These are phyloP conservation scores for Blastomyces percursus DNA, from an alignment of 2,329 filamentous ascomycete species.

Conservation along the genomic window DNA sequence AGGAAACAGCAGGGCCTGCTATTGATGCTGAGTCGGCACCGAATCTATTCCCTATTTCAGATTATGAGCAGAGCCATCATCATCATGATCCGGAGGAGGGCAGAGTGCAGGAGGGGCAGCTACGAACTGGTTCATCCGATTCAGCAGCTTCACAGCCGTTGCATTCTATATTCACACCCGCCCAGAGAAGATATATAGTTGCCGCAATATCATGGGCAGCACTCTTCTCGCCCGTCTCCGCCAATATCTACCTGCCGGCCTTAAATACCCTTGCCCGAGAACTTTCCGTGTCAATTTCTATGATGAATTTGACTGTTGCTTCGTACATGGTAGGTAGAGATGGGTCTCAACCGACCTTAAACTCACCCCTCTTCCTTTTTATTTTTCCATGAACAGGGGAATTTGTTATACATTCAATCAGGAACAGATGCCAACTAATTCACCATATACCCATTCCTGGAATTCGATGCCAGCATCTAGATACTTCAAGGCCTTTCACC, in stretches of 20 bases:
- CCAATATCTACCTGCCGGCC: conserved; percentile 29
- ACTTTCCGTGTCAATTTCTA: conserved; percentile 31
- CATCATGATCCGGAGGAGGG: background rate
- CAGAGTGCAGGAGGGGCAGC: background rate
- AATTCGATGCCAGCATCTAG: conserved; percentile 25
- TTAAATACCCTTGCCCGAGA: conserved; percentile 28
- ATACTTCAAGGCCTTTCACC: conserved; percentile 54
- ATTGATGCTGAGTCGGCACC: background rate
- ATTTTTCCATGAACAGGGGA: background rate
- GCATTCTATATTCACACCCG: conserved; percentile 2
- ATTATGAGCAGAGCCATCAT: background rate
- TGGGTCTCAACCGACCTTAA: too few relatives aligned
- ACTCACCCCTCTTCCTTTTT: background rate
- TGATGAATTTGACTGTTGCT: conserved; percentile 43
- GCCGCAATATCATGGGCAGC: background rate
- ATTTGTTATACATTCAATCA: background rate
- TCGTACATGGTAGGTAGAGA: conserved; percentile 34
- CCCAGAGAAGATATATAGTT: conserved; percentile 2
- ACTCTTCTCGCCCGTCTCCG: conserved; percentile 25
- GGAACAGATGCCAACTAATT: background rate
- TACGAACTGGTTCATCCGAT: background rate
- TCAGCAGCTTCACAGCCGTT: background rate
- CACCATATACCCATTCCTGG: conserved; percentile 8
- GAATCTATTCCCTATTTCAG: background rate
- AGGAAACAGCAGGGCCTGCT: background rate